phyloP scores from a whole-genome alignment of 805 yeast species.

The Priceomyces carsonii region DNA sequence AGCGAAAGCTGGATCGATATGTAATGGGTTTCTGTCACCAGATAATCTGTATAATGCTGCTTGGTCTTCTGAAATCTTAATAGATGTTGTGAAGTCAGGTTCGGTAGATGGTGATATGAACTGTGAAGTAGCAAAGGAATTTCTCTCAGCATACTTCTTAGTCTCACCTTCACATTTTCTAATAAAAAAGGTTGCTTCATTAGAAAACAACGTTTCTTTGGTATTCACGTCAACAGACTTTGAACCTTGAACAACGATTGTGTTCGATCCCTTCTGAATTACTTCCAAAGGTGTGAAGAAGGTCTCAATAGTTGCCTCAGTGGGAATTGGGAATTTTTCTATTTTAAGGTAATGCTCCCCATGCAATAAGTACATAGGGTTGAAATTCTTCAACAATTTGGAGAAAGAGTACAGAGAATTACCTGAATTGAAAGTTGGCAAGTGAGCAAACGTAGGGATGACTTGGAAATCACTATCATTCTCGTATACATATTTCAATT shows the following conservation, averaged over 20 bases:
- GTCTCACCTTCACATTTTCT: constrained; percentile 69
- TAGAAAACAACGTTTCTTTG: constrained; percentile 71
- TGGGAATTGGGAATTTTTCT: constrained; percentile 75
- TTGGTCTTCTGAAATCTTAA: constrained; percentile 64
- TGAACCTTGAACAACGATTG: constrained; percentile 71
- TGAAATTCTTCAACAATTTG: constrained; percentile 72
- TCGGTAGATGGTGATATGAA: constrained; percentile 61
- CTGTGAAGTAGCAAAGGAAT: constrained; percentile 59
- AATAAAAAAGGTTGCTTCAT: constrained; percentile 82
- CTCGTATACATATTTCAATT: constrained; percentile 80
- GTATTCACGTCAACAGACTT: constrained; percentile 66
- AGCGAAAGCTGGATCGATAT: constrained; percentile 90
- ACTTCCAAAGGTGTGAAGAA: constrained; percentile 69
- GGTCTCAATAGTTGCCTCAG: constrained; percentile 63
- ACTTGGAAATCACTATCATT: constrained; percentile 75
- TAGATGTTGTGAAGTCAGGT: constrained; percentile 67
- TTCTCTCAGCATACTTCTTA: constrained; percentile 47
- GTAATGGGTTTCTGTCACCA: constrained; percentile 95
- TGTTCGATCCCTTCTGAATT: constrained; percentile 83
- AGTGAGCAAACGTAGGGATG: constrained; percentile 86
- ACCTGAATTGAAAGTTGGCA: constrained; percentile 74
- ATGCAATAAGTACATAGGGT: constrained; percentile 85
- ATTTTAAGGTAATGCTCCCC: constrained; percentile 92
- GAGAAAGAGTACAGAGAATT: constrained; percentile 58
- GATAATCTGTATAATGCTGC: constrained; percentile 90